Evolutionary conservation across 2,329 filamentous ascomycete genomes (phyloP), one percentile per base, ranked within the genome.

Genomic region (Penicillium sp.): DNA sequence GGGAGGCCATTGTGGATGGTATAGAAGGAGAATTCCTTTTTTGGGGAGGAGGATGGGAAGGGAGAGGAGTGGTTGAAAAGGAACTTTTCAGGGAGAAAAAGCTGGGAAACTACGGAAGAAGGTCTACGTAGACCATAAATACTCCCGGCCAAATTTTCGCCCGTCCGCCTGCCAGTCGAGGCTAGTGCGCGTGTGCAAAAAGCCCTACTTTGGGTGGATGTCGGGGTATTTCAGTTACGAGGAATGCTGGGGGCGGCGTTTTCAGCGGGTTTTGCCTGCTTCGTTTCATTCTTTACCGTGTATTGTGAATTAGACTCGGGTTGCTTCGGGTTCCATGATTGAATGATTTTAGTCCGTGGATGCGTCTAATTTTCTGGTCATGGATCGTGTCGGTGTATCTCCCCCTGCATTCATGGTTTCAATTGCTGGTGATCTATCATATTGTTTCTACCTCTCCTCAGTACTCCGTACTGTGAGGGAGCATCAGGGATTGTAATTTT

Each of bases 1-100:
- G 83, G 69, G 79, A 76, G 69, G 83, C 80, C 84, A 88, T 88
- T 85, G 77, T 78, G 77, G 64, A 65, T 42, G 44, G 42, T 35
- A 27, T 11, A 27, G 6, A 11, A n/a, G n/a, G 25, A 27, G 40
- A 38, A 30, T 37, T 55, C 44, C 41, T 32, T n/a, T n/a, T n/a
- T n/a, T n/a, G n/a, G n/a, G 42, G 41, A 32, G 37, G 39, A 40
- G 40, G 43, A 22, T 22, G 18, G 18, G 18, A 22, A 35, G 48
- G 46, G 47, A 50, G 44, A 48, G 45, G 41, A 36, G 45, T 47
- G 41, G 44, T 42, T 42, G 45, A 47, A 50, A 47, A 47, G 44
- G 52, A 54, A 56, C 51, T 55, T 59, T 60, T 56, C 49, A 53
- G 43, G 51, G 51, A 53, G 51, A 58, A 60, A 61, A 60, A 60